These are phyloP conservation scores for Tephrocybe sp. DNA, from an alignment of 768 basidiomycete genomes.

Conservation along the genomic window DNA sequence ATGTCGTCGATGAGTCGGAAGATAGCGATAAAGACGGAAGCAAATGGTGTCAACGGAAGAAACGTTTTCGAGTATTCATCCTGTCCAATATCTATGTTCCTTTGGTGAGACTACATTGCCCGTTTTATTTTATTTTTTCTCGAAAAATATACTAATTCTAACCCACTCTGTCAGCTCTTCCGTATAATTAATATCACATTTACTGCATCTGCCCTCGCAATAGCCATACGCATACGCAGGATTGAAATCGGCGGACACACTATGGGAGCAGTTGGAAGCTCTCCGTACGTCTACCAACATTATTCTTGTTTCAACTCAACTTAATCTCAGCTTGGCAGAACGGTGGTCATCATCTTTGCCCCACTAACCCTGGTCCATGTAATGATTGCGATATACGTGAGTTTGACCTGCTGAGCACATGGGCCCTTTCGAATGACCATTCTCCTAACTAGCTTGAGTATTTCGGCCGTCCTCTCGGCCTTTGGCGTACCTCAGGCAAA, in stretches of 20 bases:
- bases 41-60: conserved; percentile 36
- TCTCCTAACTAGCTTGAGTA: conserved; percentile 71
- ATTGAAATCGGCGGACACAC: conserved; percentile 48
- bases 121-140: background rate
- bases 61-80: conserved; percentile 61
- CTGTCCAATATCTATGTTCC: conserved; percentile 77
- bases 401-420: conserved; percentile 23
- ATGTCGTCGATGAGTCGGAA: conserved; percentile 24
- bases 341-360: conserved; percentile 82
- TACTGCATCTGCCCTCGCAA: conserved; percentile 72
- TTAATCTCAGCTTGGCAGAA: conserved; percentile 36
- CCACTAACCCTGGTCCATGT: conserved; percentile 83
- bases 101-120: conserved; percentile 44
- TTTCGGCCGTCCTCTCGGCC: conserved; percentile 86
- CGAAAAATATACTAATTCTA: conserved; percentile 1
- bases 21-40: conserved; percentile 23
- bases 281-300: conserved; percentile 51
- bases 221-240: conserved; percentile 72
- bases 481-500: conserved; percentile 88
- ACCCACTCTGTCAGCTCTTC: conserved; percentile 56
- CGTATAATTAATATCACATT: conserved; percentile 83
- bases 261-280: conserved; percentile 77
- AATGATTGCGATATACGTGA: conserved; percentile 80
- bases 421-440: background rate
- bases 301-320: background rate